Conservation (phyloP, 805 yeast genomes). For the Ogataea parapolymorpha region DNA sequence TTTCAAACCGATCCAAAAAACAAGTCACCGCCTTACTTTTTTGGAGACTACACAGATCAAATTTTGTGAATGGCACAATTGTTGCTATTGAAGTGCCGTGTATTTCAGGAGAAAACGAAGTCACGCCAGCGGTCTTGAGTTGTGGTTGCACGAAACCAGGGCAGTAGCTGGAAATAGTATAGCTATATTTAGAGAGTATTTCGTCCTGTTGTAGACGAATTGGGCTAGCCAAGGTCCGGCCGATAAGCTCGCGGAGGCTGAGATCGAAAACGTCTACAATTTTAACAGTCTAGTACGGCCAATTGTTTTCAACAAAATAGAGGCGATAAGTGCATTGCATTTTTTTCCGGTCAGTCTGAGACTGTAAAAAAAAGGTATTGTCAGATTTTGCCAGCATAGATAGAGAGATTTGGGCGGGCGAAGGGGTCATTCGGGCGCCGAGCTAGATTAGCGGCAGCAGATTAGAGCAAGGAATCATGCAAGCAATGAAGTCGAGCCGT, state of each 20-base stretch:
- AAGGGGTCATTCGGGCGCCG: too few relatives aligned
- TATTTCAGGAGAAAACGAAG: not conserved
- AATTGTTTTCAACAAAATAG: not conserved
- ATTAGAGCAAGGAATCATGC: too few relatives aligned
- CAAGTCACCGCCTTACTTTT: not conserved
- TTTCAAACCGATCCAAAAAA: conserved; percentile 1
- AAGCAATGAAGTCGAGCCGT: too few relatives aligned
- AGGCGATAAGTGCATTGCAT: not conserved
- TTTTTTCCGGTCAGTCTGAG: not conserved
- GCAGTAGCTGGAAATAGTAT: too few relatives aligned
- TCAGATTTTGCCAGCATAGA: not conserved
- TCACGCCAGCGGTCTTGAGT: too few relatives aligned
- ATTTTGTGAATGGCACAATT: not conserved
- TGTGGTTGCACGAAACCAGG: too few relatives aligned
- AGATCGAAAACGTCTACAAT: not conserved
- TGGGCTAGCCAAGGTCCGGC: not conserved
- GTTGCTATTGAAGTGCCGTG: not conserved
- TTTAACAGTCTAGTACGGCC: not conserved
- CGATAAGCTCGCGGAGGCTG: not conserved
- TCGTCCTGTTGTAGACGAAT: not conserved
- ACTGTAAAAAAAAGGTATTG: not conserved
- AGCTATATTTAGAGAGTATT: too few relatives aligned
- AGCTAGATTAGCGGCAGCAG: too few relatives aligned
- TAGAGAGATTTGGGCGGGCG: not conserved
- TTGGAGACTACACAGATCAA: conserved; percentile 1